Percentiles rank a stretch among this genome's conserved stretches.
Conservation (phyloP, 495 filamentous ascomycete genomes). For the Elasticomyces elasticus region DNA sequence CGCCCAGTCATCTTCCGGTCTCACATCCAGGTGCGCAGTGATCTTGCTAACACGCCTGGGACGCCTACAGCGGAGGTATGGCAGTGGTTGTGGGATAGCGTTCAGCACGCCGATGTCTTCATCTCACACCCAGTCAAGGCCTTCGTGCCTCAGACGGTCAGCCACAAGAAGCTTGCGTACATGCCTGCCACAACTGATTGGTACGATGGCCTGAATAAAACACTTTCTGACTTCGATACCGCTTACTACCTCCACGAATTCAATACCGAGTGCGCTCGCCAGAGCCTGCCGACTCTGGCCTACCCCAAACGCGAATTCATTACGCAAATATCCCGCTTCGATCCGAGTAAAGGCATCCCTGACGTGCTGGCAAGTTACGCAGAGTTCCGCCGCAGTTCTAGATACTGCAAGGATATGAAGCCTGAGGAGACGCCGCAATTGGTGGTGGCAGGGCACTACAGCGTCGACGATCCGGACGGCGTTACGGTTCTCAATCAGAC, state of each 20-base stretch:
- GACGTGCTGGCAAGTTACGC: slow-evolving; percentile 71
- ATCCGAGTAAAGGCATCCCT: slow-evolving; percentile 76
- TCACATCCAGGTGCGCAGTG: slow-evolving; percentile 76
- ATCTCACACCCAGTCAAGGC: slow-evolving; percentile 71
- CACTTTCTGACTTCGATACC: slow-evolving; percentile 60
- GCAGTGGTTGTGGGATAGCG: slow-evolving; percentile 65
- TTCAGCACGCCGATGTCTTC: slow-evolving; percentile 65
- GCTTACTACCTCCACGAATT: slow-evolving; percentile 71
- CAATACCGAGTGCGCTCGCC: slow-evolving; percentile 50
- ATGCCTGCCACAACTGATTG: slow-evolving; percentile 82
- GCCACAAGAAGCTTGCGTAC: slow-evolving; percentile 58
- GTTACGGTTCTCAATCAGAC: slow-evolving; percentile 61
- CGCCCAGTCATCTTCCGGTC: slow-evolving; percentile 71
- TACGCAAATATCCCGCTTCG: slow-evolving; percentile 74
- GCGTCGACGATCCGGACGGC: slow-evolving; percentile 78
- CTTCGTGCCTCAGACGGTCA: slow-evolving; percentile 66
- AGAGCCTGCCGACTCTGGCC: slow-evolving; percentile 49
- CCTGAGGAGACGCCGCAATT: slow-evolving; percentile 56
- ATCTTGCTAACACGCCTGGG: slow-evolving; percentile 52
- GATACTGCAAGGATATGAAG: slow-evolving; percentile 32
- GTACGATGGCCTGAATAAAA: slow-evolving; percentile 82
- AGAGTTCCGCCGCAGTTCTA: slow-evolving; percentile 47
- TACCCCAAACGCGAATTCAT: slow-evolving; percentile 70
- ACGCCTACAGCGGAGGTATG: slow-evolving; percentile 66
- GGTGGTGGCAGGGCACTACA: slow-evolving; percentile 68